Conservation (phyloP, 202 grass and related monocot species). For the Elaeis oleifera region DNA sequence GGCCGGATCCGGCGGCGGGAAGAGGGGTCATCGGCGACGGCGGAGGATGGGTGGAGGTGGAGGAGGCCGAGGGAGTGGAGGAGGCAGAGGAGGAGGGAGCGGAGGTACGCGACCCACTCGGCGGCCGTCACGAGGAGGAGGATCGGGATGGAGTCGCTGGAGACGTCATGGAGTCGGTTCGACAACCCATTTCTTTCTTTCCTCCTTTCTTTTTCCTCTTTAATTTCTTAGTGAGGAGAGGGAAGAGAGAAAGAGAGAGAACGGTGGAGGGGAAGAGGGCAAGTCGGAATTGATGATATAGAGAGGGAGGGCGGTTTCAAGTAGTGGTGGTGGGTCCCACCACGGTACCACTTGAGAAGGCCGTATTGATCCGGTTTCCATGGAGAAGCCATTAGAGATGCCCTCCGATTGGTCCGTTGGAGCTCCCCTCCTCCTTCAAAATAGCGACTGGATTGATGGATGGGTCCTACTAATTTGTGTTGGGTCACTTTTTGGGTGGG, state of each 20-base stretch:
- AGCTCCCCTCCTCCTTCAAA: too few species aligned
- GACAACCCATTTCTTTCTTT: not conserved
- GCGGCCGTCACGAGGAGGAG: not conserved
- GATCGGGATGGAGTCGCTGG: conserved; percentile 4
- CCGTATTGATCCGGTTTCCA: too few species aligned
- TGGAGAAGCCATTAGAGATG: too few species aligned
- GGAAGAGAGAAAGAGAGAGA: not conserved
- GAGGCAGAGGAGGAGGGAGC: conserved; percentile 1
- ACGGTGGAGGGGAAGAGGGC: not conserved
- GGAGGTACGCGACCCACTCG: not conserved
- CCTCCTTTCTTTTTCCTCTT: not conserved
- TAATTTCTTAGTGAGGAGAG: not conserved
- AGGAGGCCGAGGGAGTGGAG: not conserved
- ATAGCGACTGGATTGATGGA: too few species aligned
- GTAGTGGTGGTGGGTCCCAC: too few species aligned
- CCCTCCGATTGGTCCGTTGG: too few species aligned
- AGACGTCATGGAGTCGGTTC: not conserved
- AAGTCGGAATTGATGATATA: not conserved
- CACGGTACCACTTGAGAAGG: too few species aligned
- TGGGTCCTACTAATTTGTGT: too few species aligned
- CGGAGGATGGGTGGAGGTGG: too few species aligned
- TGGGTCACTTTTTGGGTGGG: too few species aligned
- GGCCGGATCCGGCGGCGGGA: conserved; percentile 1
- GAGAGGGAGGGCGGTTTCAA: too few species aligned
- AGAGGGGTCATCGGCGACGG: not conserved